A percentile compares a stretch with the other conserved stretches of the same genome.
Evolutionary conservation across 257 asterid species (phyloP).

Genomic region (Handroanthus guayacan): DNA sequence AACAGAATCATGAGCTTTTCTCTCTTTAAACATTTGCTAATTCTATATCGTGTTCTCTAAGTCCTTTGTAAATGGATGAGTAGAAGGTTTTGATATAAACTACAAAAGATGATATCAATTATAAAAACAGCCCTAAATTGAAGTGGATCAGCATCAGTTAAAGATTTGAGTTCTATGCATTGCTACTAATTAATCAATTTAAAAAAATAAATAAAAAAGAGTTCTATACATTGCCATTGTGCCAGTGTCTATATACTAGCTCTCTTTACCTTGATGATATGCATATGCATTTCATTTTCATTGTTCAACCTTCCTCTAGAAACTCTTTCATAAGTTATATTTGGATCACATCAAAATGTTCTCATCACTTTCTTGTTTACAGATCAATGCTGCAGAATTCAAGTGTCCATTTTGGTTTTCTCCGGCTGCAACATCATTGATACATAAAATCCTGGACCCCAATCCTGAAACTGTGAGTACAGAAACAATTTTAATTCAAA

Average conservation of each 20-base stretch:
- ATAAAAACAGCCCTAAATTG: constrained; percentile 1
- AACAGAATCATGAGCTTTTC: neutral
- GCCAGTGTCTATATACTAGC: constrained; percentile 8
- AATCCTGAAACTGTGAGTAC: constrained; percentile 81
- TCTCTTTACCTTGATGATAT: neutral
- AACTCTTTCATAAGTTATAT: constrained; percentile 23
- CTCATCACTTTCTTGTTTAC: constrained; percentile 40
- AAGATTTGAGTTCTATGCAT: constrained; percentile 14
- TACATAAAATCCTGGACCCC: constrained; percentile 81
- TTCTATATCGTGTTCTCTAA: constrained; percentile 11
- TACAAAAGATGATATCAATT: constrained; percentile 9
- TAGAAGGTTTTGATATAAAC: constrained; percentile 24
- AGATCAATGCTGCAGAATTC: constrained; percentile 87
- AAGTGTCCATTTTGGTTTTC: constrained; percentile 93
- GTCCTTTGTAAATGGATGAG: neutral
- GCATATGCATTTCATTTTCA: neutral
- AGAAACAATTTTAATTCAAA: neutral
- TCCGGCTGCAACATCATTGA: constrained; percentile 68
- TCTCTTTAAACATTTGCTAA: constrained; percentile 10
- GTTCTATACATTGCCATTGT: neutral
- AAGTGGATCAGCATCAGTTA: constrained; percentile 2
- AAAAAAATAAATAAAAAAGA: too few species aligned
- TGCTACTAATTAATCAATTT: neutral
- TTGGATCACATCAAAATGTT: constrained; percentile 25
- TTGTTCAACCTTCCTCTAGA: constrained; percentile 22